Conservation (phyloP, 1,139 yeast species). For the Nadsonia commutata region DNA sequence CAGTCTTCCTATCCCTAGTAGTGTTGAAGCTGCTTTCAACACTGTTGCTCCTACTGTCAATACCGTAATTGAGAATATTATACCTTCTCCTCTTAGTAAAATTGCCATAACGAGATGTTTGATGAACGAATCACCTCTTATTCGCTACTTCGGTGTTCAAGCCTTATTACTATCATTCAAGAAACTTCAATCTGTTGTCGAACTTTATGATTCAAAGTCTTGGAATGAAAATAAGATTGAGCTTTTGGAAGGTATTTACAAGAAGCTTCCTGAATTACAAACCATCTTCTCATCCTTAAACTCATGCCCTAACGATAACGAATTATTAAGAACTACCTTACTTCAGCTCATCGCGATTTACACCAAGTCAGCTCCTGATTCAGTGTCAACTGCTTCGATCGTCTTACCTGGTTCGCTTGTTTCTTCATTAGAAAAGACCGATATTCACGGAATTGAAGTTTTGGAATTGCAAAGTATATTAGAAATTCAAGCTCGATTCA, state of each 20-base stretch:
- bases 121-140: slow-evolving; percentile 36
- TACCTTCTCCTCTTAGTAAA: slow-evolving; percentile 56
- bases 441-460: slow-evolving; percentile 16
- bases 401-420: slow-evolving; percentile 5
- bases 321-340: slow-evolving; percentile 25
- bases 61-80: slow-evolving; percentile 37
- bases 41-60: slow-evolving; percentile 15
- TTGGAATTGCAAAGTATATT: slow-evolving; percentile 20
- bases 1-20: slow-evolving; percentile 36
- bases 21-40: slow-evolving; percentile 9
- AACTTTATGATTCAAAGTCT: slow-evolving; percentile 21
- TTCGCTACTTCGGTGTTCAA: slow-evolving; percentile 53
- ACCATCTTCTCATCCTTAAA: slow-evolving; percentile 22
- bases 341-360: slow-evolving; percentile 14
- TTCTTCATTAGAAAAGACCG: slow-evolving; percentile 8
- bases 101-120: slow-evolving; percentile 45
- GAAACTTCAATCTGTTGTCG: slow-evolving; percentile 32
- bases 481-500: slow-evolving; percentile 19
- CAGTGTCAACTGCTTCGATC: slow-evolving; percentile 12
- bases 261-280: slow-evolving; percentile 36
- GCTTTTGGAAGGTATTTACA: slow-evolving; percentile 25
- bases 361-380: slow-evolving; percentile 14
- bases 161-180: slow-evolving; percentile 39
- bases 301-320: slow-evolving; percentile 22
- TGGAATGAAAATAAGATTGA: neutral